Evolutionary conservation across 2,329 filamentous ascomycete species (phyloP).

Genomic region (Sordariomycetes sp.): DNA sequence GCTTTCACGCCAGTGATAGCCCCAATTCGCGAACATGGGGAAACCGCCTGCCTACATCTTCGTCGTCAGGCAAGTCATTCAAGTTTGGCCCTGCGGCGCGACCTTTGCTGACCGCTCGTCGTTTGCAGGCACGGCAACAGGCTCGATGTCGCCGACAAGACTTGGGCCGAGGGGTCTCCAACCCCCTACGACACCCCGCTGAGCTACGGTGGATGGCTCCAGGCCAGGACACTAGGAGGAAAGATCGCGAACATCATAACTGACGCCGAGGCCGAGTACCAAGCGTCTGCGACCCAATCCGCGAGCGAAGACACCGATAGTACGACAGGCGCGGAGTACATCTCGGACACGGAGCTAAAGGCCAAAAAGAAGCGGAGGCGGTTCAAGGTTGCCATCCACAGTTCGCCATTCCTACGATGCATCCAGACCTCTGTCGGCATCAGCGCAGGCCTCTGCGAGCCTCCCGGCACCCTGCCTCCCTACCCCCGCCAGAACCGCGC

Average conservation of each 20-base stretch:
- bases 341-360: constrained; percentile 9
- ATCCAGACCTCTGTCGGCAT: constrained; percentile 53
- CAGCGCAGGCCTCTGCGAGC: constrained; percentile 55
- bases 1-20: not conserved
- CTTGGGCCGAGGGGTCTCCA: constrained; percentile 88
- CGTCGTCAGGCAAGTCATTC: constrained; percentile 24
- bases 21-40: constrained; percentile 20
- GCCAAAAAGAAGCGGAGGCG: constrained; percentile 23
- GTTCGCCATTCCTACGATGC: constrained; percentile 87
- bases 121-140: constrained; percentile 70
- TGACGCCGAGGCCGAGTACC: constrained; percentile 36
- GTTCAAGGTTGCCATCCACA: constrained; percentile 78
- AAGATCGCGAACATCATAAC: constrained; percentile 68
- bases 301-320: not conserved
- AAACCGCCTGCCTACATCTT: constrained; percentile 30
- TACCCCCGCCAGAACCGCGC: constrained; percentile 6
- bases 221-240: constrained; percentile 69
- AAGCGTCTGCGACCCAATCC: constrained; percentile 12
- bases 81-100: not conserved
- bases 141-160: constrained; percentile 86
- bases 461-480: constrained; percentile 21
- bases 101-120: not conserved
- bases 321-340: not conserved
- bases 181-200: constrained; percentile 93
- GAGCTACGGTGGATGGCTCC: constrained; percentile 88